phyloP scores from a whole-genome alignment of 805 yeast species.

The Sugiyamaella americana region DNA sequence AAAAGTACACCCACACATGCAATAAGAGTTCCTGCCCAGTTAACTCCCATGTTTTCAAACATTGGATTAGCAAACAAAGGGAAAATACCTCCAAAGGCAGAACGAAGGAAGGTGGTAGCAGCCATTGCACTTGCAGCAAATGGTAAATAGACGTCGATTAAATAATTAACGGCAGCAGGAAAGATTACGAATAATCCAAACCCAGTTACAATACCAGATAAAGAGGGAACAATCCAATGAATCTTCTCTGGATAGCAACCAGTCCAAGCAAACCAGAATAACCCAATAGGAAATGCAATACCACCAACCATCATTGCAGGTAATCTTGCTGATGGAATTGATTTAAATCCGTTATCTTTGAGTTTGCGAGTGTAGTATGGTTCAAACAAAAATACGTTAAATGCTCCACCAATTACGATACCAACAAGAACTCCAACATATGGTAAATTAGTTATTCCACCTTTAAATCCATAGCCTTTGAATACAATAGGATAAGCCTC shows the following conservation, averaged over 20 bases:
- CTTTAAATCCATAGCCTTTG: slow-evolving; percentile 46
- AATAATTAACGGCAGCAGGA: slow-evolving; percentile 62
- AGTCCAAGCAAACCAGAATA: slow-evolving; percentile 85
- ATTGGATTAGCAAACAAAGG: slow-evolving; percentile 67
- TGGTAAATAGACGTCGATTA: slow-evolving; percentile 62
- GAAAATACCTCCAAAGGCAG: slow-evolving; percentile 62
- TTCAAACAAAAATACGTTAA: slow-evolving; percentile 49
- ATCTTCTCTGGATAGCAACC: slow-evolving; percentile 64
- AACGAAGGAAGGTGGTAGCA: slow-evolving; percentile 65
- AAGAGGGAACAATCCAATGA: slow-evolving; percentile 79
- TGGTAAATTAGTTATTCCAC: slow-evolving; percentile 70
- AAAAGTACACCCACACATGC: slow-evolving; percentile 55
- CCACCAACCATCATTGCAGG: slow-evolving; percentile 72
- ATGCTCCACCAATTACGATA: slow-evolving; percentile 49
- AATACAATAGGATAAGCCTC: slow-evolving; percentile 75
- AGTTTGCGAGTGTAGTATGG: slow-evolving; percentile 38
- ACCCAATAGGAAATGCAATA: slow-evolving; percentile 65
- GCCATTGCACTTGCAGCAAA: slow-evolving; percentile 78
- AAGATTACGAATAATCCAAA: slow-evolving; percentile 64
- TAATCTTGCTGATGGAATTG: slow-evolving; percentile 75
- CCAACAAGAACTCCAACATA: slow-evolving; percentile 74
- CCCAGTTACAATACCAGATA: slow-evolving; percentile 59
- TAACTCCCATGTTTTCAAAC: slow-evolving; percentile 61
- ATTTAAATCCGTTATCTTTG: slow-evolving; percentile 43
- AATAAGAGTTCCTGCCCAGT: slow-evolving; percentile 74